These are phyloP conservation scores for Leucoagaricus sp. DNA, from an alignment of 1,284 basidiomycete genomes.

Conservation along the genomic window DNA sequence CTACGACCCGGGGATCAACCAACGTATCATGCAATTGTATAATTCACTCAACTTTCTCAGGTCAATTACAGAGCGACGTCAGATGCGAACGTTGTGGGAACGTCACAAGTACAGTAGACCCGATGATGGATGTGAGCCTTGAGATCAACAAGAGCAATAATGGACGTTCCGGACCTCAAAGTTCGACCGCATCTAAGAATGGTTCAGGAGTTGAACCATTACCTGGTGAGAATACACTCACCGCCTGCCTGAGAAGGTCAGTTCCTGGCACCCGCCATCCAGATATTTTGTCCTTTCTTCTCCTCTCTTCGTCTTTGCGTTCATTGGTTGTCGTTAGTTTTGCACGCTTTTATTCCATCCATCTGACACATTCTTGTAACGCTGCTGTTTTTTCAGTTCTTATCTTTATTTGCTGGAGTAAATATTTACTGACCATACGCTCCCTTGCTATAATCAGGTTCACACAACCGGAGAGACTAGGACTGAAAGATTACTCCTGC, in stretches of 20 bases:
- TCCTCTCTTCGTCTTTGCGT: neutral
- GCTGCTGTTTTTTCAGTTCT: neutral
- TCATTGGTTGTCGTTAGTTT: neutral
- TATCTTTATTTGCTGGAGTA: neutral
- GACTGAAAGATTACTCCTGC: conserved; percentile 73
- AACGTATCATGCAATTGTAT: conserved; percentile 87
- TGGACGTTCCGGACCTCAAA: conserved; percentile 8
- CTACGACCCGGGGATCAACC: conserved; percentile 71
- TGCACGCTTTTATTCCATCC: neutral
- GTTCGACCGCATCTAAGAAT: conserved; percentile 35
- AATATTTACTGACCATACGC: neutral
- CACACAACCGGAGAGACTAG: conserved; percentile 76
- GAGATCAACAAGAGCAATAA: conserved; percentile 56
- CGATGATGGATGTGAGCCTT: conserved; percentile 90
- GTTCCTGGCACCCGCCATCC: neutral
- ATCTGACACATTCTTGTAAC: neutral
- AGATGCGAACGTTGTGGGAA: conserved; percentile 81
- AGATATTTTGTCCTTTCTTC: neutral
- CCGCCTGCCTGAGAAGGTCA: conserved; percentile 70
- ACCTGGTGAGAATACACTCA: conserved; percentile 56
- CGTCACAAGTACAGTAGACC: conserved; percentile 81
- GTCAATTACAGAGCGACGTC: conserved; percentile 87
- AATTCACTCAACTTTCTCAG: conserved; percentile 90
- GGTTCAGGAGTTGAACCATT: conserved; percentile 33
- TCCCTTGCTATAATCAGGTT: conserved; percentile 45